phyloP scores from a whole-genome alignment of 495 filamentous ascomycete species.

The Tricharina praecox region DNA sequence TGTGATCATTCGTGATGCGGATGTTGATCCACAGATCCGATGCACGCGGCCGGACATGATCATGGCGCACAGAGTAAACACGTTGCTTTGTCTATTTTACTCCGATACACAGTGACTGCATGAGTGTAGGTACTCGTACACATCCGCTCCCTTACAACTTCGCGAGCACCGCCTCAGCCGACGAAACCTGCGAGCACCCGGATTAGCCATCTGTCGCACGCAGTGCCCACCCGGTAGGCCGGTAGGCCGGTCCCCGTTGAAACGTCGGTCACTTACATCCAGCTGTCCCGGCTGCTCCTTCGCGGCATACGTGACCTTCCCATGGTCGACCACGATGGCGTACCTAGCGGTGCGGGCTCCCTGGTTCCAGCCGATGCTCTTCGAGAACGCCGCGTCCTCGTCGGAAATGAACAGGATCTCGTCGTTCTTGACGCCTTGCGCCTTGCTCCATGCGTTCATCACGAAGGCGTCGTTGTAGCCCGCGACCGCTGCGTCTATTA shows the following conservation, averaged over 20 bases:
- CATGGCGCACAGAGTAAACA: too few species aligned
- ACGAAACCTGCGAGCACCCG: conserved; percentile 38
- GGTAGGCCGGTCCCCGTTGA: too few species aligned
- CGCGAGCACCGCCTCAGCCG: conserved; percentile 55
- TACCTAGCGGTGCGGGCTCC: conserved; percentile 63
- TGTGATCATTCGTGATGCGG: too few species aligned
- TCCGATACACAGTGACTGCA: too few species aligned
- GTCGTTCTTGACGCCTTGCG: conserved; percentile 64
- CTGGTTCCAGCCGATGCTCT: conserved; percentile 64
- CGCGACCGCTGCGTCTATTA: conserved; percentile 39
- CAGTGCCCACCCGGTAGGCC: too few species aligned
- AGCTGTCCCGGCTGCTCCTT: conserved; percentile 55
- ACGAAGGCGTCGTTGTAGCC: conserved; percentile 84
- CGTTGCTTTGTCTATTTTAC: too few species aligned
- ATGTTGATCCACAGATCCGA: too few species aligned
- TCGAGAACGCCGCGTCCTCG: conserved; percentile 56
- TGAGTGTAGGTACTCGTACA: too few species aligned
- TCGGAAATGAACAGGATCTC: conserved; percentile 80
- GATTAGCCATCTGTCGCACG: too few species aligned
- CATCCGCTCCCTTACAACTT: conserved; percentile 41
- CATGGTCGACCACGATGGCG: conserved; percentile 75
- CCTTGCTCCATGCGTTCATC: conserved; percentile 93
- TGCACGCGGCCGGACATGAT: too few species aligned
- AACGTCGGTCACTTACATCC: conserved; percentile 32
- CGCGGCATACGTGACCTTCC: conserved; percentile 76